These are phyloP conservation scores for Arabis alpina DNA, from an alignment of 345 rosid species.

Conservation along the genomic window DNA sequence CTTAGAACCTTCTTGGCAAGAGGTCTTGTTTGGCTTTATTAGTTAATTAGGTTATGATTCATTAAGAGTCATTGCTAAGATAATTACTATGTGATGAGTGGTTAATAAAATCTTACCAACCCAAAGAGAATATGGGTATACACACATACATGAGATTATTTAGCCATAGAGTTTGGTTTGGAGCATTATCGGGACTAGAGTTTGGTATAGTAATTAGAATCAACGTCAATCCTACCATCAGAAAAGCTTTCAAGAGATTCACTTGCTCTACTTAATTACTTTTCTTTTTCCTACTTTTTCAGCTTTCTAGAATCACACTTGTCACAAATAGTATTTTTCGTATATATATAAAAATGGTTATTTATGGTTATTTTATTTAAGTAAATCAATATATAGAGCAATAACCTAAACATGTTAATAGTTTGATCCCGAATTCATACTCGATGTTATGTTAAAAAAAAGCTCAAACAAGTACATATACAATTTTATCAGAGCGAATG, in stretches of 20 bases:
- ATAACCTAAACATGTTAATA: no score
- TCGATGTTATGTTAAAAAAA: no score
- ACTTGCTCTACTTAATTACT: background rate
- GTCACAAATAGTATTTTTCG: background rate
- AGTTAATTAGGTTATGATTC: background rate
- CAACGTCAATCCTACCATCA: slow-evolving; percentile 18
- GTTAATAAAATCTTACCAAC: slow-evolving; percentile 22
- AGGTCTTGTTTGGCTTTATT: background rate
- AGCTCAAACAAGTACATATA: background rate
- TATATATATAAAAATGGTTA: background rate
- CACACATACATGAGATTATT: background rate
- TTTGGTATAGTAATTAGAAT: slow-evolving; percentile 8
- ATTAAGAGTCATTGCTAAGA: background rate
- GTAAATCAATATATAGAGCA: no score
- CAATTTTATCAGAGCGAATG: background rate
- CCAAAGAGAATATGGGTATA: slow-evolving; percentile 8
- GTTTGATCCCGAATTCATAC: no score
- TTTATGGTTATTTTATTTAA: background rate
- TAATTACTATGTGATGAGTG: slow-evolving; percentile 15
- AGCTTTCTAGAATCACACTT: slow-evolving; percentile 3
- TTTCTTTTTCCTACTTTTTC: background rate
- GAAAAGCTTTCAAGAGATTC: background rate
- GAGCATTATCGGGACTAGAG: background rate
- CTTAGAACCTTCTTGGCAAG: slow-evolving; percentile 5
- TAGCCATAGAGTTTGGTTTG: background rate